Base-by-base conservation (phyloP, 2,329 filamentous ascomycete genomes). In the Aaosphaeria pasadenensis region DNA sequence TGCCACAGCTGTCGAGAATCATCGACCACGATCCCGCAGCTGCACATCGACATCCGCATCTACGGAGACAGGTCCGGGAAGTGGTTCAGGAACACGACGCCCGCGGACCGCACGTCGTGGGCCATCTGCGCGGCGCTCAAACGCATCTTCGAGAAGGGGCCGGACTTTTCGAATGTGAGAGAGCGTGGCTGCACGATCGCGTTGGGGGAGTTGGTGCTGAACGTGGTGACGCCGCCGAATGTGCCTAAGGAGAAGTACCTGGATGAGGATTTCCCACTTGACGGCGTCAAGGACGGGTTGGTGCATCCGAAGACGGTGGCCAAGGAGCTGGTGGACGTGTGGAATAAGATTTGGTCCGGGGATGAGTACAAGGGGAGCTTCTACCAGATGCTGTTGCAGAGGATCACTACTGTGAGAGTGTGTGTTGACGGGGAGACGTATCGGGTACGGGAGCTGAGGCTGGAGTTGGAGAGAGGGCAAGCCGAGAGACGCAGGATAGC, bases 71-170 rank as follows among this genome's bases (percentile, higher is more conserved):
- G 59, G 17, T 54, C 52, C n/a, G 45, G 50, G 9, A 61, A 58
- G 33, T 56, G 55, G 49, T 44, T 51, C 30, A 43, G 45, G 11
- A 56, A 61, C 40, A 52, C 46, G 35, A 55, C 47, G 11, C 46
- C 57, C 31, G 52, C 54, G 6, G 57, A 63, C 17, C 59, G 58
- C 7, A 66, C 62, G 4, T 58, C 58, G 7, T 70, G 66, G 67
- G 64, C 63, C 4, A 50, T 70, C 30, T 69, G 67, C 49, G 64
- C 64, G n/a, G 64, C 60, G 5, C 50, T 70, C 32, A 62, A 61
- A 39, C 53, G 59, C 29, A 39, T 68, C 17, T 55, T 67, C 11
- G 60, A 66, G 13, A 54, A 59, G 32, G 62, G 61, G 2, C 51
- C 54, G 2, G 52, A 63, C 28, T 58, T 62, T 35, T 47, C 53